phyloP scores from a whole-genome alignment of 306 rosid species.

The Medicago lupulina region DNA sequence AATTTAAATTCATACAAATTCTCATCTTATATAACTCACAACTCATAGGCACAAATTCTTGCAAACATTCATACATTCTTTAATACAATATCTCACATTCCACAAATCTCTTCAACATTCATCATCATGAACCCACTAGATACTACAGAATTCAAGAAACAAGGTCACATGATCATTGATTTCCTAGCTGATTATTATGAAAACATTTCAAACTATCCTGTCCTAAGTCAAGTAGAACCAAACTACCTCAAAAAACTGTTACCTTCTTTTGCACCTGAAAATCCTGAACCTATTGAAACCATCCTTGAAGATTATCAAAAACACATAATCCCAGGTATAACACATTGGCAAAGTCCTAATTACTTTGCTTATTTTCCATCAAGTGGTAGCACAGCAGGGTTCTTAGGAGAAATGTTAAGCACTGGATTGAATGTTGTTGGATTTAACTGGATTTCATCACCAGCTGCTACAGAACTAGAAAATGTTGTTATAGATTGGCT shows the following conservation, averaged over 20 bases:
- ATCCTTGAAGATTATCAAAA: constrained; percentile 53
- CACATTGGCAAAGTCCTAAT: constrained; percentile 74
- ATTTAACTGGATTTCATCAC: constrained; percentile 69
- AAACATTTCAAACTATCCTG: constrained; percentile 54
- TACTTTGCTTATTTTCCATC: constrained; percentile 68
- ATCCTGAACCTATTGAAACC: constrained; percentile 58
- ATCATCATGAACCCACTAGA: constrained; percentile 55
- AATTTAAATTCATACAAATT: neutral
- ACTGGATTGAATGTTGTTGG: constrained; percentile 63
- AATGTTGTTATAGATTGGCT: constrained; percentile 71
- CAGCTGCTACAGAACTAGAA: constrained; percentile 72
- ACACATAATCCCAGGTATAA: constrained; percentile 60
- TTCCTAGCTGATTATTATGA: constrained; percentile 64
- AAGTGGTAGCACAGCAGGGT: constrained; percentile 64
- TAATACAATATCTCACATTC: neutral
- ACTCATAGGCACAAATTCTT: neutral
- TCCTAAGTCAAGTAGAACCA: constrained; percentile 61
- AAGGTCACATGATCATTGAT: constrained; percentile 70
- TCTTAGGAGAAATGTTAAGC: constrained; percentile 66
- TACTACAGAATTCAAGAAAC: constrained; percentile 60
- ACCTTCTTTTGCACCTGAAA: constrained; percentile 48
- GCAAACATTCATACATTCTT: neutral
- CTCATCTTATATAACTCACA: constrained; percentile 5
- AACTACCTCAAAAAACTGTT: constrained; percentile 48
- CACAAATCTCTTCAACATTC: neutral